These are phyloP conservation scores for Stemphylium lycopersici DNA, from an alignment of 2,329 filamentous ascomycete species.

Conservation along the genomic window DNA sequence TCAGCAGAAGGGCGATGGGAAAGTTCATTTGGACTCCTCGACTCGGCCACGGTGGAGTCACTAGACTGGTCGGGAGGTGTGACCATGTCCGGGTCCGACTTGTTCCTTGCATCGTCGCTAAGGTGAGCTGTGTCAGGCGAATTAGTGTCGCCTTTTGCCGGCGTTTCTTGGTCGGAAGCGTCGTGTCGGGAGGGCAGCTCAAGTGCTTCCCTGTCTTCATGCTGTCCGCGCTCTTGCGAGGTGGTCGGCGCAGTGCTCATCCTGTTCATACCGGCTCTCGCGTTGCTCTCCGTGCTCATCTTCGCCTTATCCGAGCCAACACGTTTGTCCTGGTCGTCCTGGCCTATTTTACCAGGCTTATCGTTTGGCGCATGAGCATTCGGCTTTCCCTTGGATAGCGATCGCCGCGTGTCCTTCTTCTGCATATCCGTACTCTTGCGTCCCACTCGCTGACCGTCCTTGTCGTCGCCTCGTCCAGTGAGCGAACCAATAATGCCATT, in stretches of 20 bases:
- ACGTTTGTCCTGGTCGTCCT: slow-evolving; percentile 8
- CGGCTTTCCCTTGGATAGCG: slow-evolving; percentile 16
- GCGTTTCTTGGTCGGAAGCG: not conserved
- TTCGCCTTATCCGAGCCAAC: slow-evolving; percentile 9
- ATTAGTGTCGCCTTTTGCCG: not conserved
- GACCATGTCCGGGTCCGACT: slow-evolving; percentile 10
- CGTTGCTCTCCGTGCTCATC: not conserved
- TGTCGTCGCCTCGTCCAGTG: slow-evolving; percentile 31
- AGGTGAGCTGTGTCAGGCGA: too few relatives aligned
- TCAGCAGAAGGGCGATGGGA: slow-evolving; percentile 12
- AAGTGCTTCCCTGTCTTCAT: slow-evolving; percentile 3
- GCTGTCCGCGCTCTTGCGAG: slow-evolving; percentile 8
- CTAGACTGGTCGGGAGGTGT: not conserved
- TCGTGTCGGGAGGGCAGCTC: slow-evolving; percentile 1
- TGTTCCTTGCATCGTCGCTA: not conserved
- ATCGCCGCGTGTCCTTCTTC: slow-evolving; percentile 1
- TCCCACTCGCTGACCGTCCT: slow-evolving; percentile 36
- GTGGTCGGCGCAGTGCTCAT: slow-evolving; percentile 29
- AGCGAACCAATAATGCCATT: slow-evolving; percentile 34
- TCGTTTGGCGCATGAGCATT: slow-evolving; percentile 16
- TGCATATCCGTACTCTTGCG: slow-evolving; percentile 31
- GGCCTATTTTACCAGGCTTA: slow-evolving; percentile 4
- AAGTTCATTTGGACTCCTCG: not conserved
- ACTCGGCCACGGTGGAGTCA: not conserved
- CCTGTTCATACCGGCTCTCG: slow-evolving; percentile 24